phyloP scores from a whole-genome alignment of 1,139 yeast genomes.

The Debaryomyces robertsiae region DNA sequence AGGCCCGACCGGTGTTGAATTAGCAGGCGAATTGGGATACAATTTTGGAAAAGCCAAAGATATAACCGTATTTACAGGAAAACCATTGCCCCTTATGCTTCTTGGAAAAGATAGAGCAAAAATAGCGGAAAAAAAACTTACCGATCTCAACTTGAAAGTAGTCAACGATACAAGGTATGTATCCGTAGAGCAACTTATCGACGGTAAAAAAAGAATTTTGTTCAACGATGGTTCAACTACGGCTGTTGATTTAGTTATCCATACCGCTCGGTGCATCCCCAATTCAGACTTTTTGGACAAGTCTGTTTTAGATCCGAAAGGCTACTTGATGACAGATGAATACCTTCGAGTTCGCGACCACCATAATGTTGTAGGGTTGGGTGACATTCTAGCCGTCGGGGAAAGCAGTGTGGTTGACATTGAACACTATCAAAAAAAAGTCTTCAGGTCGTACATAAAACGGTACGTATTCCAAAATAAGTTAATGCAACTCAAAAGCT shows the following conservation, averaged over 20 bases:
- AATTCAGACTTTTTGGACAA: slow-evolving; percentile 23
- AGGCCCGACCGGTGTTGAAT: slow-evolving; percentile 36
- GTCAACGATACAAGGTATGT: slow-evolving; percentile 19
- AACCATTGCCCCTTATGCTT: slow-evolving; percentile 20
- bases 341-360: slow-evolving; percentile 21
- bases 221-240: slow-evolving; percentile 17
- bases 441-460: slow-evolving; percentile 16
- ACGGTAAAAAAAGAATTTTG: slow-evolving; percentile 3
- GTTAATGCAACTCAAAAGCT: slow-evolving; percentile 1
- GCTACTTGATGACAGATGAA: slow-evolving; percentile 24
- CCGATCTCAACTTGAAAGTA: slow-evolving; percentile 22
- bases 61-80: slow-evolving; percentile 27
- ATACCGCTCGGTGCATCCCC: slow-evolving; percentile 21
- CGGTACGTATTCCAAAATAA: slow-evolving; percentile 14
- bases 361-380: slow-evolving; percentile 26
- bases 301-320: slow-evolving; percentile 16
- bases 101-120: slow-evolving; percentile 16
- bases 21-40: slow-evolving; percentile 30
- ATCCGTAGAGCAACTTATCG: slow-evolving; percentile 10
- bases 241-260: slow-evolving; percentile 26
- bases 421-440: slow-evolving; percentile 18
- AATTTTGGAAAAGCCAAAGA: slow-evolving; percentile 16
- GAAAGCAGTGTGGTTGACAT: slow-evolving; percentile 23
- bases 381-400: slow-evolving; percentile 26
- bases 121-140: slow-evolving; percentile 21